A percentile compares a stretch with the other conserved stretches of the same genome.
Conservation (phyloP, 2,329 filamentous ascomycete species). For the Cryphonectria radicalis region DNA sequence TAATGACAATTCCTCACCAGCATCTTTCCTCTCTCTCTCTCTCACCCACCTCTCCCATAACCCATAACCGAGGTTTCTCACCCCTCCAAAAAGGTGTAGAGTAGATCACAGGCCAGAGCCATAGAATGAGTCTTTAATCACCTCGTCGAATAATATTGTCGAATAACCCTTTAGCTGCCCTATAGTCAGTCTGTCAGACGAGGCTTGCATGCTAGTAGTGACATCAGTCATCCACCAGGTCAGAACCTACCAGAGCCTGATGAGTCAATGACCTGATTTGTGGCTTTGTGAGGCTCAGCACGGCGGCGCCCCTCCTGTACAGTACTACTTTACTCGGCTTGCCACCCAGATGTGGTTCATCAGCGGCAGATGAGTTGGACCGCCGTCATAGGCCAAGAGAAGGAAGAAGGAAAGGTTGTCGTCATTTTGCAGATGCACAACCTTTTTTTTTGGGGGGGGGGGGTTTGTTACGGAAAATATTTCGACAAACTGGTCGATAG, state of each 20-base stretch:
- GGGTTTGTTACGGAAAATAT: neutral
- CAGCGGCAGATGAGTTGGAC: neutral
- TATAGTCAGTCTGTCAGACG: no score
- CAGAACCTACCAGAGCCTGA: neutral
- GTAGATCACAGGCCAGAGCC: no score
- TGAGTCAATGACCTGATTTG: neutral
- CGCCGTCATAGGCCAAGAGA: no score
- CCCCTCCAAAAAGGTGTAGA: no score
- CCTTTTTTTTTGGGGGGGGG: neutral
- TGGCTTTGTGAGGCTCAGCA: slow-evolving; percentile 9
- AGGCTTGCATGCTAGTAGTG: neutral
- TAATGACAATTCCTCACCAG: no score
- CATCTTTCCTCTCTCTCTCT: no score
- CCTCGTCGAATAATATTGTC: no score
- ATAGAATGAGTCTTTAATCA: no score
- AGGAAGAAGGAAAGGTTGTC: slow-evolving; percentile 4
- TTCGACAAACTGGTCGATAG: neutral
- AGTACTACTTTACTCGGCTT: neutral
- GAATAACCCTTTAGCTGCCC: no score
- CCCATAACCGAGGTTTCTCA: no score
- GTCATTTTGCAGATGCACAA: slow-evolving; percentile 22
- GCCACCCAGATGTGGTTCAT: neutral
- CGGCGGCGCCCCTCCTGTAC: neutral
- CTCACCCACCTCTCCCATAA: no score
- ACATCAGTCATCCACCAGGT: neutral